Evolutionary conservation across 805 yeast genomes (phyloP).

Genomic region (Kodamaea leandrae): DNA sequence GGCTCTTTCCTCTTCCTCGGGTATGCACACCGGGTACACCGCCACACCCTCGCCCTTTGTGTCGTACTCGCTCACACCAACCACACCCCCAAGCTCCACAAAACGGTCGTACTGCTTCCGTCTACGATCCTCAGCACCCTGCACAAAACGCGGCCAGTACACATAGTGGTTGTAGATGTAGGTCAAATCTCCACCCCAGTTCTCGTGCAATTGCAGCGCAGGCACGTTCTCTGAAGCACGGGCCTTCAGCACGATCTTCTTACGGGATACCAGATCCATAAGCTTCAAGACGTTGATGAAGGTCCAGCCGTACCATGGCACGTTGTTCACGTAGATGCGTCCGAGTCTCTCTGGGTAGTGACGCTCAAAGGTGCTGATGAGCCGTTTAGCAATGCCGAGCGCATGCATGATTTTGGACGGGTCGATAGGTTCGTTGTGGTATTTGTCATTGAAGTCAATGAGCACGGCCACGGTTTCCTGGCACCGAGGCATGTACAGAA

Average conservation of each 20-base stretch:
- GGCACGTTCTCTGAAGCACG: conserved; percentile 56
- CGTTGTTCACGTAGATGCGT: conserved; percentile 50
- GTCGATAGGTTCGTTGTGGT: conserved; percentile 38
- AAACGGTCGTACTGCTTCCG: conserved; percentile 34
- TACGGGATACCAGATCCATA: conserved; percentile 56
- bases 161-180: conserved; percentile 50
- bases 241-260: conserved; percentile 55
- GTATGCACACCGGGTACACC: not conserved
- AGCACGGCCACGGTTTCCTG: conserved; percentile 90
- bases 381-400: conserved; percentile 55
- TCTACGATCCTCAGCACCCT: conserved; percentile 39
- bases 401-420: conserved; percentile 37
- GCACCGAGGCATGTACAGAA: conserved; percentile 93
- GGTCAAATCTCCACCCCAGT: conserved; percentile 48
- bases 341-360: conserved; percentile 61
- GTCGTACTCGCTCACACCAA: conserved; percentile 57
- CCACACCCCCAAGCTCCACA: conserved; percentile 42
- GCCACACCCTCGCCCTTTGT: conserved; percentile 2
- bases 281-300: conserved; percentile 54
- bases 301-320: conserved; percentile 57
- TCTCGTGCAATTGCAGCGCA: conserved; percentile 47
- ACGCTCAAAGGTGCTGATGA: conserved; percentile 57
- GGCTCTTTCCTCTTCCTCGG: not conserved
- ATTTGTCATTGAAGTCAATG: conserved; percentile 61
- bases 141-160: conserved; percentile 52